Base-by-base conservation (phyloP, 257 asterid genomes). In the Solanum tarijense region DNA sequence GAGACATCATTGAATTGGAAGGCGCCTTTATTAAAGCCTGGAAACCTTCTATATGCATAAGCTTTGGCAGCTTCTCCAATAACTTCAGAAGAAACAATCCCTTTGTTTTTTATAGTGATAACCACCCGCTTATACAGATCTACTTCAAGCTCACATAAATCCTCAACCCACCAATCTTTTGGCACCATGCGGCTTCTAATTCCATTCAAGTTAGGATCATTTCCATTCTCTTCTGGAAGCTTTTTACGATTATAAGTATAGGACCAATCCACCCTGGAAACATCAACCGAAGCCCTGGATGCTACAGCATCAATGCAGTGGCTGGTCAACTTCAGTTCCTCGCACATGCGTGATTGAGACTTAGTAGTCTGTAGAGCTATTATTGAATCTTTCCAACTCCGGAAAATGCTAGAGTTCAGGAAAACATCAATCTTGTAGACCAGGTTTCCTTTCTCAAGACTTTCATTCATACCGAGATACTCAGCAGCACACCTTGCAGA, bases 141-240 rank as follows among this genome's bases (percentile, higher is more conserved):
- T 12, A 96, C 91, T 43, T 97, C 99, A 23, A 96, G 98, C 84
- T 97, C 99, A 23, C 90, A 92, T 27, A 96, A 88, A 87, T 97
- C 99, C 93, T 97, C 99, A 13, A 94, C 99, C 99, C 98, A 97
- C 99, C 99, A 97, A 91, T 97, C 99, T 74, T 88, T 90, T 0
- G 99, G 99, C 18, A 96, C 95, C 73, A 27, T 69, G 73, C 98
- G 91, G 88, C 81, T 93, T 88, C 97, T 90, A 48, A 97, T 88
- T 34, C 94, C 92, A 27, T 93, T 93, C 95, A 93, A 91, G 91
- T 88, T 86, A 39, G 94, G 91, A 81, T 95, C 98, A 16, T 90
- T 90, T 88, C 94, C 97, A 16, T 89, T 95, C 85, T 97, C 99
- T 87, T 94, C 99, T 0, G 90, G 83, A n/a, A 93, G 89, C 94